Evolutionary conservation across 257 asterid genomes (phyloP).

Genomic region (Lithospermum erythrorhizon): DNA sequence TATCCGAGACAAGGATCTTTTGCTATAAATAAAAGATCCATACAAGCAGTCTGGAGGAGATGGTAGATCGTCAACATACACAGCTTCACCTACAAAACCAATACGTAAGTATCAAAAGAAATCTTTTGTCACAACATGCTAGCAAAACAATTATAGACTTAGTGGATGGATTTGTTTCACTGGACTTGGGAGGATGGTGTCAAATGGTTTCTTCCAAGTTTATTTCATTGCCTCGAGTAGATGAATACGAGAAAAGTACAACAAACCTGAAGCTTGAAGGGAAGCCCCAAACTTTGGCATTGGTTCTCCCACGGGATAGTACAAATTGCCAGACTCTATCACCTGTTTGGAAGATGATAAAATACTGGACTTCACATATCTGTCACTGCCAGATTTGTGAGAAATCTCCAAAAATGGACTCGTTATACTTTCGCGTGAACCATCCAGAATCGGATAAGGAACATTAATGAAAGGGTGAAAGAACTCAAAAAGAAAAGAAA

Average conservation of each 20-base stretch:
- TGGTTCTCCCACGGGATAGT: conserved; percentile 67
- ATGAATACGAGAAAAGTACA: conserved; percentile 3
- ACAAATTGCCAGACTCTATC: conserved; percentile 34
- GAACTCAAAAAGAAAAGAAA: conserved; percentile 43
- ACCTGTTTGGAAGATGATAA: conserved; percentile 51
- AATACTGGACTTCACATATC: conserved; percentile 16
- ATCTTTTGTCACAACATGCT: background rate
- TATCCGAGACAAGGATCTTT: conserved; percentile 45
- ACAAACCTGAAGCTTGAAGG: conserved; percentile 63
- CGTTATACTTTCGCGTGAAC: conserved; percentile 13
- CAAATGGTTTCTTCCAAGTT: background rate
- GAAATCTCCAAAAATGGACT: conserved; percentile 11
- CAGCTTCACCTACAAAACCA: conserved; percentile 57
- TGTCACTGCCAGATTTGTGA: conserved; percentile 7
- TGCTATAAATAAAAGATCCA: conserved; percentile 60
- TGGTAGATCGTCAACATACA: conserved; percentile 67
- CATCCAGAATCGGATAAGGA: conserved; percentile 9
- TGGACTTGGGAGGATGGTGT: background rate
- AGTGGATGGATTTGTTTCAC: background rate
- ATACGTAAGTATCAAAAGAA: background rate
- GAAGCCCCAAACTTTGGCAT: conserved; percentile 44
- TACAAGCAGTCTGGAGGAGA: conserved; percentile 55
- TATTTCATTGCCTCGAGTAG: background rate
- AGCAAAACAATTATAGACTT: too few relatives aligned
- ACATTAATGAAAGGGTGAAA: conserved; percentile 20